Evolutionary conservation across 2,329 filamentous ascomycete genomes (phyloP).

Genomic region (Macrophomina phaseolina): DNA sequence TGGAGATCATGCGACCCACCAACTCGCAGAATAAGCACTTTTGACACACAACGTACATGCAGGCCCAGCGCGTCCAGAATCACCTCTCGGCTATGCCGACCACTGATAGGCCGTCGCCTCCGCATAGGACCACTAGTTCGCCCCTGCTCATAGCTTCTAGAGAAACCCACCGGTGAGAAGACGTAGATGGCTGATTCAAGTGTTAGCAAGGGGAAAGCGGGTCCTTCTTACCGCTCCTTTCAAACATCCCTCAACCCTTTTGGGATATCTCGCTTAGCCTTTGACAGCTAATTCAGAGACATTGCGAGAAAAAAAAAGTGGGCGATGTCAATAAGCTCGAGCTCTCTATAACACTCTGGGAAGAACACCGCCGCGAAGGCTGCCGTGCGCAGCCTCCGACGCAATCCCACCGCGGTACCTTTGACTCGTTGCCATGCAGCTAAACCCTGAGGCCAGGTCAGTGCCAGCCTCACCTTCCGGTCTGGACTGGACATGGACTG

Average conservation of each 20-base stretch:
- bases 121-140: slow-evolving; percentile 7
- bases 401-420: neutral
- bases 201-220: neutral
- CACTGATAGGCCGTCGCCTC: slow-evolving; percentile 13
- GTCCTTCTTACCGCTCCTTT: slow-evolving; percentile 23
- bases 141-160: slow-evolving; percentile 20
- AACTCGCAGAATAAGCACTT: slow-evolving; percentile 24
- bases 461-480: slow-evolving; percentile 8
- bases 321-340: slow-evolving; percentile 3
- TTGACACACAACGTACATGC: slow-evolving; percentile 24
- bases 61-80: neutral
- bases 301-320: slow-evolving; percentile 6
- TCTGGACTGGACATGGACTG: slow-evolving; percentile 15
- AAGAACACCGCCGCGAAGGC: neutral
- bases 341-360: neutral
- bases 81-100: slow-evolving; percentile 7
- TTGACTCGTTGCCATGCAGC: slow-evolving; percentile 5
- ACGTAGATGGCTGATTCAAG: slow-evolving; percentile 24
- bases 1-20: slow-evolving; percentile 23
- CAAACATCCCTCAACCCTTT: slow-evolving; percentile 5
- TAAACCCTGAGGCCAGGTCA: slow-evolving; percentile 12
- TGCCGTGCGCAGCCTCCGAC: neutral
- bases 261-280: slow-evolving; percentile 8
- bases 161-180: slow-evolving; percentile 19
- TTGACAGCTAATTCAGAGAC: slow-evolving; percentile 3